Base-by-base conservation (phyloP, 768 basidiomycete species). In the Amanita phalloides region DNA sequence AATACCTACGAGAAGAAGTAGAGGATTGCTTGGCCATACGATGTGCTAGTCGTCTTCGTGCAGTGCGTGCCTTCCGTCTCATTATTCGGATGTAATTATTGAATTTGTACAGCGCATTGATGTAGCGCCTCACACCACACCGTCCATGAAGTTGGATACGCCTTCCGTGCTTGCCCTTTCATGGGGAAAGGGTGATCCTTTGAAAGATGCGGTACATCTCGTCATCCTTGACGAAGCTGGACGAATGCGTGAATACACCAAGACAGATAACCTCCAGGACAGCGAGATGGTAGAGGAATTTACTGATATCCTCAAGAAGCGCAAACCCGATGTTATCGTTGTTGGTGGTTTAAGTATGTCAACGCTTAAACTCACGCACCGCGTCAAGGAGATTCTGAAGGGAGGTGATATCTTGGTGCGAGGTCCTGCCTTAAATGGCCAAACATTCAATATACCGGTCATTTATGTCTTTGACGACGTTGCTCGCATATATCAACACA, bases 131-230 rank as follows among this genome's bases (percentile, higher is more conserved):
- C 93, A 79, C 59, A 62, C 68, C 23, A 77, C 78, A 4, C 66
- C 72, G 0, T 75, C 76, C 6, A 79, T 87, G 69, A 81, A 79
- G 51, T 68, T 74, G 48, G 80, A 90, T 61, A 71, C 77, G 37
- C 67, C 93, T 45, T 75, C 84, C 20, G 91, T 98, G 20, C 75
- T 99, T 38, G 90, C 94, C 3, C 66, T 95, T 52, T 95, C 94
- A 6, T 93, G 91, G 84, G 96, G 96, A 35, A 86, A 89, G 67
- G 96, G 96, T 35, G 93, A 96, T 59, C 90, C 91, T 36, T 82
- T 86, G 60, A 88, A 87, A 60, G 95, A 99, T 65, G 83, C 85
- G 6, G 86, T 97, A 50, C 78, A 82, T 20, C 70, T 91, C 37
- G 86, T 94, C 53, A 89, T 83, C 69, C 62, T 97, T 43, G 94